Base-by-base conservation (phyloP, 306 rosid genomes). In the Cucumis sativus region DNA sequence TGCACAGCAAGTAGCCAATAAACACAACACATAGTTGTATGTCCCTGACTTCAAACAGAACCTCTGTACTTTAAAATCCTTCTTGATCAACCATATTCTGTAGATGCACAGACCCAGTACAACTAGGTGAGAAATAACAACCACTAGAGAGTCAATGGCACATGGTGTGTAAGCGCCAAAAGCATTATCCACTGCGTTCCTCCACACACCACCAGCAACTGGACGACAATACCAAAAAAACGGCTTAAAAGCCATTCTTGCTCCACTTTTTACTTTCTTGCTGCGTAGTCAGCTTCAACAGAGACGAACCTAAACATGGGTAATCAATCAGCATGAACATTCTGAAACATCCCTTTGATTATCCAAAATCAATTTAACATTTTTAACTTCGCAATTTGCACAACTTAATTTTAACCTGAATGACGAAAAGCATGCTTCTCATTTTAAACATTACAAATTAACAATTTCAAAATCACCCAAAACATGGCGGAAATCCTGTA, bases 111-210 rank as follows among this genome's bases (percentile, higher is more conserved):
- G 67, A 58, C 96, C 90, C 39, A 92, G 84, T 85, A 92, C 57
- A 76, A 87, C 75, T 87, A 92, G 81, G 79, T 94, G 87, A 64
- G 98, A 89, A 78, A 92, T 1, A 55, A 77, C 73, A 77, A 90
- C 59, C 61, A 94, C 98, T 25, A 90, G 33, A 74, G 96, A 83
- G 79, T 94, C 93, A 57, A 88, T 80, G 1, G 87, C 96, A 63
- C 98, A 94, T 0, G 98, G 97, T 62, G 98, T 92, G 82, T 86
- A 94, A n/a, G 88, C 84, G 17, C 98, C 98, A 74, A 94, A 88
- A 70, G 93, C 93, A 88, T 94, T 89, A 81, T 83, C 84, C 65
- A 90, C 96, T 35, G 84, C 77, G 60, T 30, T 90, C 61, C 92
- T 70, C 98, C 98, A 90, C 35, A 76, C 87, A 67, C 98, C 98